These are phyloP conservation scores for Pyrrhoderma lamaoense DNA, from an alignment of 1,284 basidiomycete genomes.

Conservation along the genomic window DNA sequence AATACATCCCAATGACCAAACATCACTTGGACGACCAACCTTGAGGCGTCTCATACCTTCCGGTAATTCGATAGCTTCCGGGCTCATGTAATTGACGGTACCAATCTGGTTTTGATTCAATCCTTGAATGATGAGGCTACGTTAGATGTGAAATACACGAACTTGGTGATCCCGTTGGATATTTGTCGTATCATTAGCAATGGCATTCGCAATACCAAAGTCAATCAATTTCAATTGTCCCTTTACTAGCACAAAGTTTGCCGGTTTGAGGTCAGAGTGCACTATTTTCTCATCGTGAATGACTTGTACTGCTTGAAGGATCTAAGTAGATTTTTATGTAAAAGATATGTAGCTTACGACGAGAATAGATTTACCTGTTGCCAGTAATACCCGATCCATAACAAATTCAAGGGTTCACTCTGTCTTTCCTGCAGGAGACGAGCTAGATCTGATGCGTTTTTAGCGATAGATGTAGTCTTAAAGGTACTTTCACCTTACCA, in stretches of 20 bases:
- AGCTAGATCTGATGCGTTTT: conserved; percentile 52
- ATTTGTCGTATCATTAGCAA: conserved; percentile 95
- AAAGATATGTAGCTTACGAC: neutral
- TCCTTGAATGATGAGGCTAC: neutral
- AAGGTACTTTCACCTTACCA: conserved; percentile 28
- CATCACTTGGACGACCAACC: conserved; percentile 84
- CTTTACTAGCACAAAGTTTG: conserved; percentile 91
- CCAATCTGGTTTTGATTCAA: conserved; percentile 53
- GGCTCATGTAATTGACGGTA: conserved; percentile 94
- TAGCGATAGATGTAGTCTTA: no score
- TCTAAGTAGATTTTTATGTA: conserved; percentile 43
- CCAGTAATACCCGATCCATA: conserved; percentile 92
- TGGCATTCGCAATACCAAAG: conserved; percentile 95
- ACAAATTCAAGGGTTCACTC: conserved; percentile 78
- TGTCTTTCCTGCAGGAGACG: conserved; percentile 75
- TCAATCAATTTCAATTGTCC: conserved; percentile 93
- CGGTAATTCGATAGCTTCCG: conserved; percentile 81
- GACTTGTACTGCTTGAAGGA: conserved; percentile 92
- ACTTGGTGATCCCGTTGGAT: conserved; percentile 93
- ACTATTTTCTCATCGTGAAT: conserved; percentile 96
- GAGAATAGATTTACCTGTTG: conserved; percentile 61
- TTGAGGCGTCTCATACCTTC: conserved; percentile 73
- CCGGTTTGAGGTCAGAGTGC: conserved; percentile 93
- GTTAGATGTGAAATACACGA: conserved; percentile 16
- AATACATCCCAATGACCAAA: conserved; percentile 97